These are phyloP conservation scores for Berberis vulgaris DNA, from an alignment of 164 flowering plant genomes.

Conservation along the genomic window DNA sequence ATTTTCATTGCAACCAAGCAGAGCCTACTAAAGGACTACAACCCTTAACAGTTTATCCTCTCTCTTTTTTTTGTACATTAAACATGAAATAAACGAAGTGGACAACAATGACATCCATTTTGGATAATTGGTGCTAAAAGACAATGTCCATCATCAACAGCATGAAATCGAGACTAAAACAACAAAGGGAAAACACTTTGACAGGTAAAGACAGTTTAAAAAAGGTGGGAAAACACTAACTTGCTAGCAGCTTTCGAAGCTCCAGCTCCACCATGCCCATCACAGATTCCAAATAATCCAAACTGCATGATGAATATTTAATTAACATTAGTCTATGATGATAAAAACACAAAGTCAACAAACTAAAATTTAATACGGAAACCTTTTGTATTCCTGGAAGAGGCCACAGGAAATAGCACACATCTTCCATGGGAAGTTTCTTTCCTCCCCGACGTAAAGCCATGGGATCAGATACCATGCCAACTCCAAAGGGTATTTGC, in stretches of 20 bases:
- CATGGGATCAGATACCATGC: constrained; percentile 96
- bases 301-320: constrained; percentile 42
- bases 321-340: not conserved
- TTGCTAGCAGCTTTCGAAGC: constrained; percentile 88
- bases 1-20: too few relatives aligned
- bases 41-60: too few relatives aligned
- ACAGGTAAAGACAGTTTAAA: constrained; percentile 1
- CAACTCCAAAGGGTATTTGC: constrained; percentile 64
- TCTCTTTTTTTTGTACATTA: too few relatives aligned
- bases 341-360: not conserved
- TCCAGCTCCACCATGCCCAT: constrained; percentile 93
- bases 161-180: too few relatives aligned
- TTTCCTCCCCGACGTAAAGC: constrained; percentile 84
- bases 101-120: too few relatives aligned
- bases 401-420: constrained; percentile 86
- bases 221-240: constrained; percentile 33
- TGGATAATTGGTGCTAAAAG: too few relatives aligned
- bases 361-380: constrained; percentile 7
- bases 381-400: constrained; percentile 83
- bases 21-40: too few relatives aligned
- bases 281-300: constrained; percentile 93
- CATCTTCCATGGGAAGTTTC: constrained; percentile 96
- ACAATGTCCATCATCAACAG: too few relatives aligned
- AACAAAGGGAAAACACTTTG: too few relatives aligned
- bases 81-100: too few relatives aligned